A percentile compares a stretch with the other conserved stretches of the same genome.
phyloP scores from a whole-genome alignment of 148 eudicot genomes.

The Drosera capensis region DNA sequence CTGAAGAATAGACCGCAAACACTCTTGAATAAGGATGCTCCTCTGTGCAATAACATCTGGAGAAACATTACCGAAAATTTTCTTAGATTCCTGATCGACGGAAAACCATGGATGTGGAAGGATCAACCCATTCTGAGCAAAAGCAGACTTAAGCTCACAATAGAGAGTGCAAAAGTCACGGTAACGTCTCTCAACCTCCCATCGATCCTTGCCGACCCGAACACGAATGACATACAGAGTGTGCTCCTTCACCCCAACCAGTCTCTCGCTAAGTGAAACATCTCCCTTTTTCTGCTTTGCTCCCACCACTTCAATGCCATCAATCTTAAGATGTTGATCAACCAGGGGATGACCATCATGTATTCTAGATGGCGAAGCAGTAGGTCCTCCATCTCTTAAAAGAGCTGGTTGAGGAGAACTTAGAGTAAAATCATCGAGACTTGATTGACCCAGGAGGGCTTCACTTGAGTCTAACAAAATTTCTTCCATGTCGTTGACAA shows the following conservation, averaged over 20 bases:
- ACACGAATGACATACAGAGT: constrained; percentile 63
- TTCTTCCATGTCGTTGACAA: constrained; percentile 98
- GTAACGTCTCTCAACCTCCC: constrained; percentile 87
- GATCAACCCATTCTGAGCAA: constrained; percentile 46
- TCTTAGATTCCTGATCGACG: constrained; percentile 67
- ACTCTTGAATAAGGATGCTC: constrained; percentile 77
- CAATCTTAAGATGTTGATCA: constrained; percentile 34
- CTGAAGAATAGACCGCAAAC: constrained; percentile 52
- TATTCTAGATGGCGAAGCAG: constrained; percentile 52
- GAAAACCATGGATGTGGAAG: constrained; percentile 82
- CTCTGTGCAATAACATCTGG: constrained; percentile 78
- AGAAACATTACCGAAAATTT: constrained; percentile 72
- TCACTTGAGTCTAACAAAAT: constrained; percentile 62
- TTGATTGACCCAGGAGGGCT: constrained; percentile 32
- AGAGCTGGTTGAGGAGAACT: constrained; percentile 30
- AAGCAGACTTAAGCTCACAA: constrained; percentile 44
- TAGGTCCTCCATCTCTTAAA: constrained; percentile 53
- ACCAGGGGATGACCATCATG: constrained; percentile 19
- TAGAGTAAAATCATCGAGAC: constrained; percentile 15
- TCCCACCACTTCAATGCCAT: constrained; percentile 72
- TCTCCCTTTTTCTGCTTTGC: constrained; percentile 74
- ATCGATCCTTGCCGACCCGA: constrained; percentile 49
- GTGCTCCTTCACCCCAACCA: constrained; percentile 90
- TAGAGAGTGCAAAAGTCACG: constrained; percentile 85
- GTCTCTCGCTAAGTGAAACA: constrained; percentile 74